phyloP scores from a whole-genome alignment of 148 eudicot species.

The Silene conica region DNA sequence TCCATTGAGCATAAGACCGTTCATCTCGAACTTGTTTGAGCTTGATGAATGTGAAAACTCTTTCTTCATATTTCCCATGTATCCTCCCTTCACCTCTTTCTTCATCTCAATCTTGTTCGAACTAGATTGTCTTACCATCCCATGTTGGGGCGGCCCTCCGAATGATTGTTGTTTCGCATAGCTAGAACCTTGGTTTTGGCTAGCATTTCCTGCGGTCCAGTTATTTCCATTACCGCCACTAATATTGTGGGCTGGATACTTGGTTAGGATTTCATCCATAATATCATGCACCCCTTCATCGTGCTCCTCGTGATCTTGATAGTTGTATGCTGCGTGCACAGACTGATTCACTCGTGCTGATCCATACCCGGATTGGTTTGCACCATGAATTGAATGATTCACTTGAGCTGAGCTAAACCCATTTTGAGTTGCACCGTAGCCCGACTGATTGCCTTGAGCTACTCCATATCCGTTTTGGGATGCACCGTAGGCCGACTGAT shows the following conservation, averaged over 20 bases:
- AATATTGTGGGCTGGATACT: conserved; percentile 28
- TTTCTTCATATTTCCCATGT: not conserved
- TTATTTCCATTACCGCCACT: conserved; percentile 12
- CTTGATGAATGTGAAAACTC: conserved; percentile 16
- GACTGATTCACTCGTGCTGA: not conserved
- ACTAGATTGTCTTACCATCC: conserved; percentile 16
- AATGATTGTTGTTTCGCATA: conserved; percentile 19
- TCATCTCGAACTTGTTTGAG: conserved; percentile 9
- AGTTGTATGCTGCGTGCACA: not conserved
- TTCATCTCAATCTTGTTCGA: conserved; percentile 14
- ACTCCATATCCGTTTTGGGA: not conserved
- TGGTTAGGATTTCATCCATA: conserved; percentile 29
- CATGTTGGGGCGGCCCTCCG: conserved; percentile 15
- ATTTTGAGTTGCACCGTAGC: not conserved
- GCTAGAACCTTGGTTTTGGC: not conserved
- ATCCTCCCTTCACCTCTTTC: conserved; percentile 9
- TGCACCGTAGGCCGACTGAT: not conserved
- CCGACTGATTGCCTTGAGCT: not conserved
- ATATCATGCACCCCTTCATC: conserved; percentile 25
- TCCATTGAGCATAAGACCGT: conserved; percentile 4
- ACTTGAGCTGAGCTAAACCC: not conserved
- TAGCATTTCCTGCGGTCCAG: conserved; percentile 3
- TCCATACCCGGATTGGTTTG: not conserved
- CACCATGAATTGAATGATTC: not conserved
- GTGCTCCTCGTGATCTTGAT: conserved; percentile 5